Conservation (phyloP, 805 yeast species). For the Scheffersomyces stipitis region DNA sequence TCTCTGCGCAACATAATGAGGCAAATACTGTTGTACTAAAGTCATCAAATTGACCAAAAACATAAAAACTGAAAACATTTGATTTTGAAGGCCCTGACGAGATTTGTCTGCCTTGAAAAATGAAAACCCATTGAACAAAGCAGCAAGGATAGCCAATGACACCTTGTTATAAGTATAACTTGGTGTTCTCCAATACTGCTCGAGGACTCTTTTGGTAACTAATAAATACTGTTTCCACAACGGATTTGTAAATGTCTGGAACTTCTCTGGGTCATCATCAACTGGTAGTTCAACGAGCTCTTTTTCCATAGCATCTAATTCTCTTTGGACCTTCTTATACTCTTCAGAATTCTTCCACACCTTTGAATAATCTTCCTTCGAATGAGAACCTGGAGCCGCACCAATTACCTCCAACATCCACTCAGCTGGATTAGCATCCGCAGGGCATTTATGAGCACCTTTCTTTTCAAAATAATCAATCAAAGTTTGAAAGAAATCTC, state of each 20-base stretch:
- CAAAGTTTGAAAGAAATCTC: too few relatives aligned
- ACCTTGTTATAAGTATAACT: constrained; percentile 45
- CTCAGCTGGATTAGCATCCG: too few relatives aligned
- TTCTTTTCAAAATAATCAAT: too few relatives aligned
- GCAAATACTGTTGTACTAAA: constrained; percentile 58
- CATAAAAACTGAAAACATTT: constrained; percentile 74
- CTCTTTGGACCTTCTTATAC: constrained; percentile 5
- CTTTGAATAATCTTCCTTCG: constrained; percentile 19
- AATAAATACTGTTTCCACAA: constrained; percentile 6
- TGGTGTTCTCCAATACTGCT: constrained; percentile 18
- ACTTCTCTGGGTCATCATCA: constrained; percentile 13
- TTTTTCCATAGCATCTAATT: constrained; percentile 16
- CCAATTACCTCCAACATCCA: too few relatives aligned
- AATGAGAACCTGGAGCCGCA: too few relatives aligned
- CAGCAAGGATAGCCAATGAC: constrained; percentile 49
- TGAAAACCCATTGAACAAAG: constrained; percentile 69
- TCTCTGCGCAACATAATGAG: constrained; percentile 52
- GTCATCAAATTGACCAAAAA: constrained; percentile 54
- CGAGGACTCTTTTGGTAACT: constrained; percentile 4
- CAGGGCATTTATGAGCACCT: too few relatives aligned
- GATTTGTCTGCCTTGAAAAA: constrained; percentile 61
- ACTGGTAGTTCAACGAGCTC: constrained; percentile 16
- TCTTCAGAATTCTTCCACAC: constrained; percentile 20
- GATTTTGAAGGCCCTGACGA: constrained; percentile 44
- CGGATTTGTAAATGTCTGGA: constrained; percentile 5